These are phyloP conservation scores for Trichoderma orchidacearum DNA, from an alignment of 495 filamentous ascomycete genomes.

Conservation along the genomic window DNA sequence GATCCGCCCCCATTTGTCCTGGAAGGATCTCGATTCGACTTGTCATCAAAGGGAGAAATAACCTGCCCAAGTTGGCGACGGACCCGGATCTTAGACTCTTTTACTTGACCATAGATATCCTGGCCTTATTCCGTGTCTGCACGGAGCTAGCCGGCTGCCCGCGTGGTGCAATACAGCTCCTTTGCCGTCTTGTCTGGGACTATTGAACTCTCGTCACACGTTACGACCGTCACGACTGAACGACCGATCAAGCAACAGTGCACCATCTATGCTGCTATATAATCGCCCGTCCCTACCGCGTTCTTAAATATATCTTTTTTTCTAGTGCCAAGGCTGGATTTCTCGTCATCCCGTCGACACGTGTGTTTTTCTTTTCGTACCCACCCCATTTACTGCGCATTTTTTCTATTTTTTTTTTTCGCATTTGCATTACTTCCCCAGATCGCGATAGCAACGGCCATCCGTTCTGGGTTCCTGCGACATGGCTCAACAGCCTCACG, in stretches of 20 bases:
- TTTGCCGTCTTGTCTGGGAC: neutral
- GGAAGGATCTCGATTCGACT: no score
- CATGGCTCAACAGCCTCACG: slow-evolving; percentile 45
- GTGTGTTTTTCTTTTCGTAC: neutral
- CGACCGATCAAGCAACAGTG: neutral
- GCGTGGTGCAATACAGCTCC: neutral
- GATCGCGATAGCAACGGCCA: neutral
- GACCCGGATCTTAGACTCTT: neutral
- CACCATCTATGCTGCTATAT: neutral
- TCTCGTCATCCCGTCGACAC: neutral
- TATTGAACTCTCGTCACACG: neutral
- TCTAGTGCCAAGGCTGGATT: neutral
- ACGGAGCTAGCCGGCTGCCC: neutral
- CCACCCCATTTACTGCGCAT: neutral
- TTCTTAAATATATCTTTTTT: neutral
- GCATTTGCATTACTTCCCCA: neutral
- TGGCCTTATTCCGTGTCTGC: neutral
- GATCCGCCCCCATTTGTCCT: no score
- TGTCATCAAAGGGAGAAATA: no score
- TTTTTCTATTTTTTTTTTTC: neutral
- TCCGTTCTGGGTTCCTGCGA: neutral
- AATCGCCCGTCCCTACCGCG: neutral
- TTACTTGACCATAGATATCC: neutral
- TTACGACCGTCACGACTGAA: slow-evolving; percentile 1
- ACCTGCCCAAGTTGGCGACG: no score